A percentile compares a stretch with the other conserved stretches of the same genome.
Conservation (phyloP, 2,329 filamentous ascomycete species). For the Clonostachys solani region DNA sequence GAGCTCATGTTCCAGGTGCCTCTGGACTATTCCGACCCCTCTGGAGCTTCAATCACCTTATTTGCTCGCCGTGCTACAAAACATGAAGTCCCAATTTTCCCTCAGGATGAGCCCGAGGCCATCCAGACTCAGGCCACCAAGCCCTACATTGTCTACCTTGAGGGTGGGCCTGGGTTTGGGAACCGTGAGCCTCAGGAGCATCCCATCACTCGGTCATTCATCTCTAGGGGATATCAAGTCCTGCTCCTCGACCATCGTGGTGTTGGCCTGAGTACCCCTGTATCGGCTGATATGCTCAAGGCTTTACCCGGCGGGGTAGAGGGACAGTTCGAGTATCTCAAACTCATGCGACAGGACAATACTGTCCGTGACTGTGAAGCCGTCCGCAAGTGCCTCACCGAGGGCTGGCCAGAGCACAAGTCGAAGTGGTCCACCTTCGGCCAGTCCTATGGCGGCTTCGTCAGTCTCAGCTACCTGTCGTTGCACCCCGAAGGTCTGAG, state of each 20-base stretch:
- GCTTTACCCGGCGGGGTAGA: conserved; percentile 51
- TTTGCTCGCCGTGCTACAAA: conserved; percentile 74
- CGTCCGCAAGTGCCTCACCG: conserved; percentile 70
- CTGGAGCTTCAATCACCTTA: conserved; percentile 60
- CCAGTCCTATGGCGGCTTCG: conserved; percentile 91
- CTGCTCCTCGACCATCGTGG: conserved; percentile 89
- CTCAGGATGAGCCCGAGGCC: conserved; percentile 14
- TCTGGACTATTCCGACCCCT: conserved; percentile 65
- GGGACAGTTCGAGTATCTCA: conserved; percentile 76
- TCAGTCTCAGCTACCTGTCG: conserved; percentile 77
- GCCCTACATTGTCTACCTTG: conserved; percentile 68
- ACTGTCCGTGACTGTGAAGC: conserved; percentile 90
- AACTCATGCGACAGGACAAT: conserved; percentile 81
- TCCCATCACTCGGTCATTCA: conserved; percentile 63
- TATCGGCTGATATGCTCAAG: conserved; percentile 66
- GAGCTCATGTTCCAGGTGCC: conserved; percentile 88
- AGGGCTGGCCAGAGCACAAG: conserved; percentile 62
- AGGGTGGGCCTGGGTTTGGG: conserved; percentile 82
- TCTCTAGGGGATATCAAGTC: conserved; percentile 79
- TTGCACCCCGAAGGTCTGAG: conserved; percentile 72
- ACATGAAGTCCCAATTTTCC: conserved; percentile 56
- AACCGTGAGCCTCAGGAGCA: conserved; percentile 72
- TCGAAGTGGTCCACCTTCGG: conserved; percentile 83
- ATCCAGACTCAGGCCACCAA: conserved; percentile 25
- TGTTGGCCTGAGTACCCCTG: conserved; percentile 77